Base-by-base conservation (phyloP, 768 basidiomycete species). In the Phanerochaete carnosa region DNA sequence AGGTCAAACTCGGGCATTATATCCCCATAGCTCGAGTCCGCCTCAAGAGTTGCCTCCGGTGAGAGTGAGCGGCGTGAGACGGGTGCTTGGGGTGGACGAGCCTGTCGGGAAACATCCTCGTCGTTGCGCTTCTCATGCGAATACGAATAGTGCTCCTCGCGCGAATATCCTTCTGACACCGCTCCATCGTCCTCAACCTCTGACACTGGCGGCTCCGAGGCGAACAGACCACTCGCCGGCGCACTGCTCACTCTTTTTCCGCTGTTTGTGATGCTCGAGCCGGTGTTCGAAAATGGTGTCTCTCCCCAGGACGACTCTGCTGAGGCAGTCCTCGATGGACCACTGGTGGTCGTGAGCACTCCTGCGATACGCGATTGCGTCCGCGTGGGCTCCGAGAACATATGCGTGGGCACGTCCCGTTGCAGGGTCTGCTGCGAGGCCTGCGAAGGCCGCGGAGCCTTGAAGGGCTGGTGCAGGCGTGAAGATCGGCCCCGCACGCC, bases 1-100 rank as follows among this genome's bases (percentile, higher is more conserved):
- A 50, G 29, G 57, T 65, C 64, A 3, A 62, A 35, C 22, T 63
- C 59, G 29, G 59, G 55, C 47, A 62, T 55, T 13, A 64, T 52
- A 30, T 67, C 64, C 1, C 63, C 66, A 35, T 59, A 66, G 37
- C 66, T 67, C 47, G 66, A 65, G 46, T 67, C 62, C 13, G 66
- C 60, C 13, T 65, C 66, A 37, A 50, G 32, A 25, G 23, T 16
- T 19, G 35, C 51, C 32, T 16, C 16, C 47, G 58, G 33, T 37
- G 50, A 45, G 29, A 53, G 13, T 7, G 49, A 26, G 33, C 49
- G 22, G 13, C 11, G 49, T 25, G 49, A 16, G 16, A 45, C 35
- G 51, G n/a, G 46, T 11, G 15, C n/a, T n/a, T n/a, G n/a, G n/a
- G n/a, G n/a, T n/a, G 33, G 33, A 15, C 33, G 33, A 35, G 33